Conservation (phyloP, 495 filamentous ascomycete species). For the Aspergillus avenaceus region DNA sequence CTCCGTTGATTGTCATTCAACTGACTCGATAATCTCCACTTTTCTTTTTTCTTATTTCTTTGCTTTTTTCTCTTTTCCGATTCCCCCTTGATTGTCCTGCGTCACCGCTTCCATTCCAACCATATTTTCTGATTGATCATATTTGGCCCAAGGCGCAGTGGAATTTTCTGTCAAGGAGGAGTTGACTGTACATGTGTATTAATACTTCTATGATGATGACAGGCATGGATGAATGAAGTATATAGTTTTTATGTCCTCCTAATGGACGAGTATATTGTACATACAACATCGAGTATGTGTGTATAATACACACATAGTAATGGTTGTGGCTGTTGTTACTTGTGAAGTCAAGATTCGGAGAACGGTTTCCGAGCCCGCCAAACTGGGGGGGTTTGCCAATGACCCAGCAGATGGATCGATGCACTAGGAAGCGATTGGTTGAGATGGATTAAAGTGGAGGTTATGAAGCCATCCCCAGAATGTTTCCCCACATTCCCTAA, state of each 20-base stretch:
- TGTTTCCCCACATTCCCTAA: too few relatives aligned
- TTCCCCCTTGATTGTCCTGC: not conserved
- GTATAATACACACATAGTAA: too few relatives aligned
- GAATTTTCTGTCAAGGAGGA: not conserved
- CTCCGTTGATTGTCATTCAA: not conserved
- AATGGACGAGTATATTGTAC: too few relatives aligned
- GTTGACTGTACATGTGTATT: conserved; percentile 9
- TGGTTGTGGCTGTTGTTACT: too few relatives aligned
- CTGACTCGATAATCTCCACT: not conserved
- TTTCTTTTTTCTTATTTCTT: not conserved
- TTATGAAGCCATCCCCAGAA: too few relatives aligned
- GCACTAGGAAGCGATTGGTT: not conserved
- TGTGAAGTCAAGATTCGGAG: too few relatives aligned
- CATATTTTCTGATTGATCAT: not conserved
- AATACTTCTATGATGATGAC: conserved; percentile 5
- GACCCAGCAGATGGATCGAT: too few relatives aligned
- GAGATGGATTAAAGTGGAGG: too few relatives aligned
- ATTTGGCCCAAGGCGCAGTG: too few relatives aligned
- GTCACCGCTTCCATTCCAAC: not conserved
- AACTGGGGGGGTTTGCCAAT: too few relatives aligned
- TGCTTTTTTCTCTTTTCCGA: not conserved
- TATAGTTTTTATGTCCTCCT: not conserved
- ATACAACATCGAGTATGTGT: too few relatives aligned
- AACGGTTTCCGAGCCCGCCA: not conserved
- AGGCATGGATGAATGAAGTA: not conserved